Evolutionary conservation across 169 alveolate genomes (phyloP), one percentile per base, ranked within the genome.

Genomic region (Miamiensis avidus): DNA sequence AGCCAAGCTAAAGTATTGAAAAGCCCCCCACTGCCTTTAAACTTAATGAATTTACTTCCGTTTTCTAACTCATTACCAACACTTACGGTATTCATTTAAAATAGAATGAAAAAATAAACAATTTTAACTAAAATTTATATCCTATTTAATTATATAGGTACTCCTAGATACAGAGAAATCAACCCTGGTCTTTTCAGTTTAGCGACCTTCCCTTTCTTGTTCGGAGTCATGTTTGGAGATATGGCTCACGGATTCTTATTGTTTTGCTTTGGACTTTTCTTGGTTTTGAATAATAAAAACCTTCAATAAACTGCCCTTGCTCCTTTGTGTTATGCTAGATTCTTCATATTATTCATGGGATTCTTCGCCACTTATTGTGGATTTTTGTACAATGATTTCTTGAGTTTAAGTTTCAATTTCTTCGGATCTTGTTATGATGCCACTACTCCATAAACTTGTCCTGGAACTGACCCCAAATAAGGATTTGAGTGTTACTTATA

Each of bases 151-250:
- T 49, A 11, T 49, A 49, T 49, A 49, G 87, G 87, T 29, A 74
- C 98, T 28, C 99, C 99, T 28, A 96, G 99, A 82, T 99, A 99
- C 89, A 97, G 98, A 90, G 99, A 99, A 88, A 98, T 98, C 16
- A 99, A 98, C 86, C 99, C 99, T 6, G 99, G 99, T 75, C 94
- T 98, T 30, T 95, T 99, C 76, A 98, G 99, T 29, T 92, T 97
- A 31, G 97, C 98, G 34, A 97, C 99, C 16, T 99, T 99, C 94
- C 99, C 99, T 27, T 99, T 99, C 96, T 91, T 99, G 83, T 99
- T 99, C 93, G 99, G 99, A 26, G 97, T 99, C 65, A 99, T 99
- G 99, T 99, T 98, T 89, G 99, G 99, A 1, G 99, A 99, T 91
- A 97, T 99, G 25, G 99, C 99, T 0, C 99, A 99, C 91, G 99